Evolutionary conservation across 495 filamentous ascomycete genomes (phyloP).

Genomic region (Cairneyella variabilis): DNA sequence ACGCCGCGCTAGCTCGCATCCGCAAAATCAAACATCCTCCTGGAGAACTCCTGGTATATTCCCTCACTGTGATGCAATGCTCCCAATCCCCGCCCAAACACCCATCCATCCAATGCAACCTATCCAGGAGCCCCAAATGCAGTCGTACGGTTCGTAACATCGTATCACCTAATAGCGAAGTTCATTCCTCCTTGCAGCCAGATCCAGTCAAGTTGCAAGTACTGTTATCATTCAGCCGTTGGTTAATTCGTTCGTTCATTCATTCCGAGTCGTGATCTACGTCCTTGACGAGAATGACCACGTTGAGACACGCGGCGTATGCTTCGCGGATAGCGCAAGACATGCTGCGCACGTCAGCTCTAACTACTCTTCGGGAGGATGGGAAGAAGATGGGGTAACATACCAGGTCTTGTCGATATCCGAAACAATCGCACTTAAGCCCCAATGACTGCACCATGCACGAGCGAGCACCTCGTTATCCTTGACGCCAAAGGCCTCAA

Average conservation of each 20-base stretch:
- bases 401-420: slow-evolving; percentile 64
- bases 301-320: slow-evolving; percentile 64
- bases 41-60: slow-evolving; percentile 2
- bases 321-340: slow-evolving; percentile 68
- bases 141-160: no score
- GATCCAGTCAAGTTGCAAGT: not conserved
- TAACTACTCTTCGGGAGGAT: slow-evolving; percentile 1
- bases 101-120: not conserved
- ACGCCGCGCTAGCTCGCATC: no score
- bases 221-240: not conserved
- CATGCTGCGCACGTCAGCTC: slow-evolving; percentile 38
- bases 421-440: slow-evolving; percentile 60
- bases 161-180: no score
- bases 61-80: not conserved
- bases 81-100: not conserved
- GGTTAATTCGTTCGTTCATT: not conserved
- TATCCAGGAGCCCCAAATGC: not conserved
- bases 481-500: slow-evolving; percentile 64
- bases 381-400: slow-evolving; percentile 21
- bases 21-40: no score
- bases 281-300: slow-evolving; percentile 60
- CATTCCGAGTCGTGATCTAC: slow-evolving; percentile 3
- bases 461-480: slow-evolving; percentile 73
- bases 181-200: no score
- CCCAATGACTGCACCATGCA: slow-evolving; percentile 71